Base-by-base conservation (phyloP, 1,284 basidiomycete species). In the Trametes sp. region DNA sequence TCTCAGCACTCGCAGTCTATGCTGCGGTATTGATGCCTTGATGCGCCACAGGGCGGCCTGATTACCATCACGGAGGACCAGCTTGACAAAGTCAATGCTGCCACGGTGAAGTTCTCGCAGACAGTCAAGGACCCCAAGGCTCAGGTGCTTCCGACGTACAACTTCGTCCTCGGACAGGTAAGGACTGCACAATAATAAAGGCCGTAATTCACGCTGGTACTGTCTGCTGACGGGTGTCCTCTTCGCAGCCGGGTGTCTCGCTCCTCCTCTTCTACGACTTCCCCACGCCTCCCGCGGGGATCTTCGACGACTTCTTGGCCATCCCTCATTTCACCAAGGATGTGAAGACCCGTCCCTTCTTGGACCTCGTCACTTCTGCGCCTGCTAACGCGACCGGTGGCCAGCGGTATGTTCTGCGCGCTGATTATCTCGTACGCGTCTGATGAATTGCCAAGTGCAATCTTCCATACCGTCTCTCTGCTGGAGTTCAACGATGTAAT, bases 41-140 rank as follows among this genome's bases (percentile, higher is more conserved):
- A 31, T 54, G 10, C 38, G 38, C 28, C 28, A 42, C 16, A 89
- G 87, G 88, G 87, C 24, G 88, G 88, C 1, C 62, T 81, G 0
- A 79, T 87, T 19, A 76, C 75, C 2, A 82, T 81, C 62, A 78
- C 75, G 13, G 71, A 56, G 4, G 71, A 78, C 19, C 64, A 78
- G 6, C 69, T 83, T 13, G 73, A 77, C 26, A 72, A 70, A 2
- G 76, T 87, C 28, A 75, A 73, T 21, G 74, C 67, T 3, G 88
- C 87, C 0, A 81, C 81, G 0, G 77, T 78, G 14, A 79, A 80
- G n/a, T 90, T 88, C 70, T 69, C 77, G 2, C 73, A 76, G 9
- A 79, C 77, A 3, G 80, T 81, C 13, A 82, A 70, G 0, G 87
- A 88, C 67, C 85, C 85, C 0, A 90, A 88, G 72, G 89, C 88